Conservation (phyloP, 2,329 filamentous ascomycete species). For the Fusarium foetens region DNA sequence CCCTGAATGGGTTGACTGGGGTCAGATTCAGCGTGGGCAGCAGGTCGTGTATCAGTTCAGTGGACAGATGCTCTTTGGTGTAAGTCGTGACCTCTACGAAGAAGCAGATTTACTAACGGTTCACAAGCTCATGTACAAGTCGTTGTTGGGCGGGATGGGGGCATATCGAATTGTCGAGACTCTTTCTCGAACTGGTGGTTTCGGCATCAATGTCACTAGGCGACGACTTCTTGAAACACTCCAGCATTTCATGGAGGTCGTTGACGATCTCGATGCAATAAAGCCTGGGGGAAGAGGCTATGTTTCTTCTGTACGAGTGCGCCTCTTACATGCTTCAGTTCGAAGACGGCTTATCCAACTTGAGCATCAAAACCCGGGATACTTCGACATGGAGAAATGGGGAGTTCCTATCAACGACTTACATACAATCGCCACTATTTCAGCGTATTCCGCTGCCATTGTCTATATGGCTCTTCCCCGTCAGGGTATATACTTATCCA, state of each 20-base stretch:
- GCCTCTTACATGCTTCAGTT: slow-evolving; percentile 72
- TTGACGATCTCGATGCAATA: slow-evolving; percentile 70
- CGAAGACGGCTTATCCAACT: slow-evolving; percentile 70
- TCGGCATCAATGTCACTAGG: slow-evolving; percentile 73
- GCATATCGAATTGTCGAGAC: slow-evolving; percentile 79
- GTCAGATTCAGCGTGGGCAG: slow-evolving; percentile 77
- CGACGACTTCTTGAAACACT: slow-evolving; percentile 75
- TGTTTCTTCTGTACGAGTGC: slow-evolving; percentile 70
- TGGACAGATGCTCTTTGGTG: slow-evolving; percentile 70
- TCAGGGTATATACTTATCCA: slow-evolving; percentile 74
- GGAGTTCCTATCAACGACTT: slow-evolving; percentile 79
- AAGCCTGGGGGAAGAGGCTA: slow-evolving; percentile 72
- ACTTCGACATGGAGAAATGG: slow-evolving; percentile 67
- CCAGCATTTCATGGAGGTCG: slow-evolving; percentile 79
- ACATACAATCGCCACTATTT: slow-evolving; percentile 77
- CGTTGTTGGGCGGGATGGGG: slow-evolving; percentile 76
- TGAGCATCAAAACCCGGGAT: slow-evolving; percentile 62
- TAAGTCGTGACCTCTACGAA: slow-evolving; percentile 40
- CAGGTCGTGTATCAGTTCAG: slow-evolving; percentile 82
- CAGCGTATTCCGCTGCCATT: slow-evolving; percentile 73
- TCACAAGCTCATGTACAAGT: slow-evolving; percentile 67
- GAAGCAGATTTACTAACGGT: background rate
- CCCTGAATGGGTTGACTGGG: slow-evolving; percentile 82
- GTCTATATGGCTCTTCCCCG: slow-evolving; percentile 76
- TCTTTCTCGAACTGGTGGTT: slow-evolving; percentile 77